These are phyloP conservation scores for Diaporthe sp. DNA, from an alignment of 2,329 filamentous ascomycete species.

Conservation along the genomic window DNA sequence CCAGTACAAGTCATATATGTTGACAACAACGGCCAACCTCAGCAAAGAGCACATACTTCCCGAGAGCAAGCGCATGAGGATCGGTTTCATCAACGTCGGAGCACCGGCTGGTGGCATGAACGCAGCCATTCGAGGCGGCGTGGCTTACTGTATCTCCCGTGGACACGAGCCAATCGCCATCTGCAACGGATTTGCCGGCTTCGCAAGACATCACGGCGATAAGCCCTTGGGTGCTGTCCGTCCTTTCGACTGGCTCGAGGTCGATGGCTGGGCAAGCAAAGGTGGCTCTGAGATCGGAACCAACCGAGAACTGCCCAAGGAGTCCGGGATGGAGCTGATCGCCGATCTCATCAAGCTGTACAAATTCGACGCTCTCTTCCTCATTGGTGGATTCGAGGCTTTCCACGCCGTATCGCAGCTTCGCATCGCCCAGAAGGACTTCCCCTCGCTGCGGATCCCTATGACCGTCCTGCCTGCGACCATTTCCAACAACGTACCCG, in stretches of 20 bases:
- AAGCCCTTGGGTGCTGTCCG: constrained; percentile 86
- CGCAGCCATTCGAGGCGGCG: constrained; percentile 91
- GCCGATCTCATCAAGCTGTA: constrained; percentile 88
- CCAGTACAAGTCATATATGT: constrained; percentile 90
- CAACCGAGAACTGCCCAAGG: constrained; percentile 91
- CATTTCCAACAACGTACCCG: constrained; percentile 98
- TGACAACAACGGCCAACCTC: constrained; percentile 87
- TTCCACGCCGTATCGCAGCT: constrained; percentile 94
- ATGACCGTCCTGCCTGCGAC: constrained; percentile 95
- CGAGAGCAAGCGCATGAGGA: constrained; percentile 85
- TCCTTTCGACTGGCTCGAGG: constrained; percentile 91
- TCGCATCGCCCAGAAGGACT: constrained; percentile 82
- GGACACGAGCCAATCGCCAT: constrained; percentile 95
- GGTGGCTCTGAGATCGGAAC: constrained; percentile 98
- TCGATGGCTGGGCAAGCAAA: constrained; percentile 95
- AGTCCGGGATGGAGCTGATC: constrained; percentile 85
- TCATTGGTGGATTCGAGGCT: constrained; percentile 95
- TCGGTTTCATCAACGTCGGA: constrained; percentile 97
- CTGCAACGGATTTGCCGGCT: constrained; percentile 96
- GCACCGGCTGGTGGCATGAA: constrained; percentile 99
- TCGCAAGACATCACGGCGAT: constrained; percentile 91
- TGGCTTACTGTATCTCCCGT: constrained; percentile 90
- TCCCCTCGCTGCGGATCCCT: constrained; percentile 90
- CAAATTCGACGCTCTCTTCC: constrained; percentile 91
- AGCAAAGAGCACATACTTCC: constrained; percentile 76